phyloP scores from a whole-genome alignment of 179 eudicot species.

The Silene noctiflora region DNA sequence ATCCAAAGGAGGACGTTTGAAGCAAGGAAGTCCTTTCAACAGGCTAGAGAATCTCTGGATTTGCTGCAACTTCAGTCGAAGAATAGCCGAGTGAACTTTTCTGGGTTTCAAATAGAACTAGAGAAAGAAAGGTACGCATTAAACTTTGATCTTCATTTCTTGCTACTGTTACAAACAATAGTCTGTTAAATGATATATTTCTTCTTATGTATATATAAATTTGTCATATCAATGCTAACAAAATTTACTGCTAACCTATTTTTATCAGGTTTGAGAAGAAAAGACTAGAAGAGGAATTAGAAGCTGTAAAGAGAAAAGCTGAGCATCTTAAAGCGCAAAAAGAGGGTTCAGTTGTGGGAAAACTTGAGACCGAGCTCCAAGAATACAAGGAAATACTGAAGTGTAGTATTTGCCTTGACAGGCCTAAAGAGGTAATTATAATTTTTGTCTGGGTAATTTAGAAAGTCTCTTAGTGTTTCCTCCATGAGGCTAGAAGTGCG shows the following conservation, averaged over 20 bases:
- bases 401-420: slow-evolving; percentile 85
- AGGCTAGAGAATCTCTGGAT: slow-evolving; percentile 47
- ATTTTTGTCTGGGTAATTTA: not conserved
- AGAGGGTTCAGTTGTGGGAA: slow-evolving; percentile 65
- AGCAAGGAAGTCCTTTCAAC: slow-evolving; percentile 49
- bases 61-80: slow-evolving; percentile 62
- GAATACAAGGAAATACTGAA: slow-evolving; percentile 91
- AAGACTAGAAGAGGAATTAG: slow-evolving; percentile 79
- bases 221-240: not conserved
- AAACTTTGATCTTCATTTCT: not conserved
- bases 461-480: not conserved
- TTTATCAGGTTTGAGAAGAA: slow-evolving; percentile 69
- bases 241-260: slow-evolving; percentile 11
- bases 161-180: not conserved
- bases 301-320: slow-evolving; percentile 60
- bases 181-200: not conserved
- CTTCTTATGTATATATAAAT: not conserved
- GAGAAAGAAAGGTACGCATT: slow-evolving; percentile 71
- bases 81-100: slow-evolving; percentile 44
- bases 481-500: not conserved
- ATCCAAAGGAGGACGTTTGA: slow-evolving; percentile 53
- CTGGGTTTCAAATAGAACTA: slow-evolving; percentile 63
- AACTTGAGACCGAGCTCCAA: slow-evolving; percentile 73
- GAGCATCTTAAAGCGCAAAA: slow-evolving; percentile 49
- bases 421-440: slow-evolving; percentile 77